Conservation (phyloP, 2,329 filamentous ascomycete species). For the Venturia oleaginea region DNA sequence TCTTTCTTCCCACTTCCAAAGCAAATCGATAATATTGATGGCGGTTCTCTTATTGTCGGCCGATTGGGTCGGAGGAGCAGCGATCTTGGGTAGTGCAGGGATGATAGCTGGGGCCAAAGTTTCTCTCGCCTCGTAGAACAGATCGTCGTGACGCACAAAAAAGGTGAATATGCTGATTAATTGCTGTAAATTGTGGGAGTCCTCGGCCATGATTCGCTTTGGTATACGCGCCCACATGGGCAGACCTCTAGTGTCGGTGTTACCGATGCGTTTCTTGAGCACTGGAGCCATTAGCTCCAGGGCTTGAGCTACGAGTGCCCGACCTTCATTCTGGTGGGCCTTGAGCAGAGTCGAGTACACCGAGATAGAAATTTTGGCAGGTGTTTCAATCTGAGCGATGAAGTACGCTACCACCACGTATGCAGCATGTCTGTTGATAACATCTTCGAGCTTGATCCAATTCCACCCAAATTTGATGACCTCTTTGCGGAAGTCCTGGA, state of each 20-base stretch:
- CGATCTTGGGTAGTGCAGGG: slow-evolving; percentile 79
- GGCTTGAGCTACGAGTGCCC: slow-evolving; percentile 84
- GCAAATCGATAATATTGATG: slow-evolving; percentile 79
- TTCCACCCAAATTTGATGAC: slow-evolving; percentile 99
- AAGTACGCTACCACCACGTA: slow-evolving; percentile 98
- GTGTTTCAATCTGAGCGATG: slow-evolving; percentile 93
- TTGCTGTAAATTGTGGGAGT: slow-evolving; percentile 90
- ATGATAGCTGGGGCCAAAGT: slow-evolving; percentile 87
- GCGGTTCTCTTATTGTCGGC: slow-evolving; percentile 88
- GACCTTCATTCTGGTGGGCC: slow-evolving; percentile 90
- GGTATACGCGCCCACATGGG: slow-evolving; percentile 86
- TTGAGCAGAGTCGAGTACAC: slow-evolving; percentile 87
- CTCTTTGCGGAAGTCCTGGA: slow-evolving; percentile 90
- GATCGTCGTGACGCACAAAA: slow-evolving; percentile 77
- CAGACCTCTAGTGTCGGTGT: slow-evolving; percentile 59
- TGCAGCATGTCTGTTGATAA: slow-evolving; percentile 97
- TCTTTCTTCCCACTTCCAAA: slow-evolving; percentile 87
- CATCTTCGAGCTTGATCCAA: slow-evolving; percentile 94
- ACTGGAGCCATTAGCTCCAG: slow-evolving; percentile 93
- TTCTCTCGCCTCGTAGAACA: slow-evolving; percentile 93
- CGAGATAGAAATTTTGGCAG: slow-evolving; percentile 88
- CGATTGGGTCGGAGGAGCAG: slow-evolving; percentile 70
- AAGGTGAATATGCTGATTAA: slow-evolving; percentile 98
- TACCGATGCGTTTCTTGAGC: slow-evolving; percentile 71
- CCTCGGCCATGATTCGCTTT: slow-evolving; percentile 82